Evolutionary conservation across 2,329 filamentous ascomycete genomes (phyloP).

Genomic region (Penicillium sp.): DNA sequence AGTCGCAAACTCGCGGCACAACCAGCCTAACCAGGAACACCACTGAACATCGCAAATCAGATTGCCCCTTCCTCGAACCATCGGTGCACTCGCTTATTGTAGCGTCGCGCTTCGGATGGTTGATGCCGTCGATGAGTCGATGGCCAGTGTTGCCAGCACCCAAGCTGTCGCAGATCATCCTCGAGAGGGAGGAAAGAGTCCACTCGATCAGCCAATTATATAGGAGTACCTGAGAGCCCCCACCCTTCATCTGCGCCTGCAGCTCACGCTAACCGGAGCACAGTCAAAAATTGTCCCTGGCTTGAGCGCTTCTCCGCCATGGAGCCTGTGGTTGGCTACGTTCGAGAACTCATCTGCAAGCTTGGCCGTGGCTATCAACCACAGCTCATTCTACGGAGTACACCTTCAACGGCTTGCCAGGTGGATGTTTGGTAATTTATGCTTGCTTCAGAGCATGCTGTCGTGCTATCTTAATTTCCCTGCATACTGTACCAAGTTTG

Average conservation of each 20-base stretch:
- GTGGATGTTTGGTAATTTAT: neutral
- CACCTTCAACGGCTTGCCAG: slow-evolving; percentile 3
- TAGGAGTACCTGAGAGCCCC: neutral
- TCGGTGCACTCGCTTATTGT: neutral
- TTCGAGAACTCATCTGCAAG: neutral
- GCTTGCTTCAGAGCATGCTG: neutral
- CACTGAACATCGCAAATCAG: neutral
- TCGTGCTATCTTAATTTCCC: neutral
- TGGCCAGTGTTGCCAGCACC: neutral
- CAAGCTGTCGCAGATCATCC: slow-evolving; percentile 19
- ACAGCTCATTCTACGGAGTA: neutral
- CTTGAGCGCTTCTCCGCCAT: neutral
- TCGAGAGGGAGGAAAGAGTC: neutral
- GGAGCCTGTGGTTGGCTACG: neutral
- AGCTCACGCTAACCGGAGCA: slow-evolving; percentile 7
- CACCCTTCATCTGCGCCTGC: neutral
- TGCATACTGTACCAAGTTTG: neutral
- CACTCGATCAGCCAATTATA: neutral
- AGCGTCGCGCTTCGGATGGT: slow-evolving; percentile 1
- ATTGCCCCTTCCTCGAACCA: neutral
- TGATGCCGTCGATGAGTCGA: too few species aligned
- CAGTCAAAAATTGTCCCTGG: slow-evolving; percentile 7
- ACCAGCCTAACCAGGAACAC: neutral
- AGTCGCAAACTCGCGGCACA: neutral
- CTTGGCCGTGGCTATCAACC: neutral